Evolutionary conservation across 305 asterid species (phyloP).

Genomic region (Fraxinus angustifolia): DNA sequence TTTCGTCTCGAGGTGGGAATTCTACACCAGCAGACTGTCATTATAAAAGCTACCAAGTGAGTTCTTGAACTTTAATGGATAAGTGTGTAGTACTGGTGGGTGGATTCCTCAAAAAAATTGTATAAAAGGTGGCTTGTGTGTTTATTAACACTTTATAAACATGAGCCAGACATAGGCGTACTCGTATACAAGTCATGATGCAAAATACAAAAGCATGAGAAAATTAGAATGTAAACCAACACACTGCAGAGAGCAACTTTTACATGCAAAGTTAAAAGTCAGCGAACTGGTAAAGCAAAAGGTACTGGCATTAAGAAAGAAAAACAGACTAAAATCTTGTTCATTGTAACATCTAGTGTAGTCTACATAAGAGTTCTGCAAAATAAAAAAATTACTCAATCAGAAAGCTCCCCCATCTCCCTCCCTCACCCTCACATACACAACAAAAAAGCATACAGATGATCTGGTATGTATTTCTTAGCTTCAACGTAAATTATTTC

Average conservation of each 20-base stretch:
- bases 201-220: neutral
- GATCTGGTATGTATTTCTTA: neutral
- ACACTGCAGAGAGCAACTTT: neutral
- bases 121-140: neutral
- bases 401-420: neutral
- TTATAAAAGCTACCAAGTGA: slow-evolving; percentile 20
- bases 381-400: no score
- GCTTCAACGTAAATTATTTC: neutral
- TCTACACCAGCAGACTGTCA: slow-evolving; percentile 83
- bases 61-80: slow-evolving; percentile 5
- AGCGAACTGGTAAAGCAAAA: neutral
- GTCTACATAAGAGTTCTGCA: neutral
- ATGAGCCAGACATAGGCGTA: neutral
- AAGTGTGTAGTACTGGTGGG: neutral
- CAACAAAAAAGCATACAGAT: neutral
- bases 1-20: slow-evolving; percentile 87
- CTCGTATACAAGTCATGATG: neutral
- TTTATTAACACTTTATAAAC: neutral
- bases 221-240: neutral
- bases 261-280: neutral
- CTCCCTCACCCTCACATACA: neutral
- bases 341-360: neutral
- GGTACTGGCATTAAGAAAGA: neutral
- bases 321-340: neutral
- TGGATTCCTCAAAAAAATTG: neutral